Evolutionary conservation across 2,329 filamentous ascomycete species (phyloP).

Genomic region (Pezicula rhizophila): DNA sequence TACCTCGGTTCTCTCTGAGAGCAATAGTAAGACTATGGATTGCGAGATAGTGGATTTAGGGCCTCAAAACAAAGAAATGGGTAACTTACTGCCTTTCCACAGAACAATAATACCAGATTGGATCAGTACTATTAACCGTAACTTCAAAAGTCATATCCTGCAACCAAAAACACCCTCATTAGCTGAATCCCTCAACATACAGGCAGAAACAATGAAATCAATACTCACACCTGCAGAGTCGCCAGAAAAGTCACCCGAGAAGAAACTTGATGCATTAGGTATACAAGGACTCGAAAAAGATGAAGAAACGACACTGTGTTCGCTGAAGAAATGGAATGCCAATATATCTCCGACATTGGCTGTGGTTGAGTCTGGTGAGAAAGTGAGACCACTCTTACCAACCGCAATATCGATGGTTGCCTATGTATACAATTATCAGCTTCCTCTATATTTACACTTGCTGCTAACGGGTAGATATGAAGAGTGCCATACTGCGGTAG

Average conservation of each 20-base stretch:
- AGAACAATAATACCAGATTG: slow-evolving; percentile 39
- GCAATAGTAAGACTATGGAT: too few relatives aligned
- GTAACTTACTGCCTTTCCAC: slow-evolving; percentile 22
- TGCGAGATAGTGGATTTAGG: too few relatives aligned
- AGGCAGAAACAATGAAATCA: background rate
- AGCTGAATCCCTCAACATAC: background rate
- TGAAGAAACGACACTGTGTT: background rate
- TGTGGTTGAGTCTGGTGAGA: slow-evolving; percentile 46
- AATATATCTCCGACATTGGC: slow-evolving; percentile 27
- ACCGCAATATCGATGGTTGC: slow-evolving; percentile 54
- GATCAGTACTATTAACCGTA: slow-evolving; percentile 30
- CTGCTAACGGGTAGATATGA: background rate
- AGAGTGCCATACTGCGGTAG: background rate
- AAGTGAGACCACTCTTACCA: slow-evolving; percentile 86
- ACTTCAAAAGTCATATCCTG: slow-evolving; percentile 16
- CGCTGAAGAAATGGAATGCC: slow-evolving; percentile 27
- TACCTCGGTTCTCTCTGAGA: too few relatives aligned
- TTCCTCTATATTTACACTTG: background rate
- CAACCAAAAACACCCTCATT: background rate
- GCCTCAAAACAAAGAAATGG: too few relatives aligned
- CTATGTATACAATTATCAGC: slow-evolving; percentile 18
- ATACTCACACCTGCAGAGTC: background rate
- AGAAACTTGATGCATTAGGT: background rate
- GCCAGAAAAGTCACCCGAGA: background rate
- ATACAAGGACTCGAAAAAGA: background rate